phyloP scores from a whole-genome alignment of 345 rosid species.

The Viola odorata region DNA sequence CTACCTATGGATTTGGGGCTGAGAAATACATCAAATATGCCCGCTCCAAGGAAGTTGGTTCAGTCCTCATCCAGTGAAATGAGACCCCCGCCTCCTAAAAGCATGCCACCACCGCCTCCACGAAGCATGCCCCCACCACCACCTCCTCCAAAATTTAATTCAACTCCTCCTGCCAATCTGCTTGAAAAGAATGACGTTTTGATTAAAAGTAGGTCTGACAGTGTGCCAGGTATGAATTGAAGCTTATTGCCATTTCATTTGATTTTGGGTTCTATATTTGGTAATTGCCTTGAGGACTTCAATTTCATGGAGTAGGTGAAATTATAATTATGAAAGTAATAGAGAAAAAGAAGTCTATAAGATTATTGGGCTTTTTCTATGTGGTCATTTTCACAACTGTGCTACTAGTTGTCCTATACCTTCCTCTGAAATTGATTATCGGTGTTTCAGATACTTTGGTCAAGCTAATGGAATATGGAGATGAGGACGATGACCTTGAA shows the following conservation, averaged over 20 bases:
- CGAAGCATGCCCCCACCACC: constrained; percentile 47
- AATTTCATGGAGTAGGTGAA: neutral
- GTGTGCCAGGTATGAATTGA: constrained; percentile 47
- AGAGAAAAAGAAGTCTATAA: neutral
- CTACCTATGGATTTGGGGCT: constrained; percentile 15
- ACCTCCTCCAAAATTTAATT: constrained; percentile 42
- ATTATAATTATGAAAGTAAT: neutral
- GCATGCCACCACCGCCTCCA: constrained; percentile 48
- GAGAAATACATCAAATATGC: constrained; percentile 37
- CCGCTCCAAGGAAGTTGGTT: constrained; percentile 42
- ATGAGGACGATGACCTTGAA: constrained; percentile 59
- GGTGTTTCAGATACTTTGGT: constrained; percentile 64
- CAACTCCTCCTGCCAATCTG: constrained; percentile 19
- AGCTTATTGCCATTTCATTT: neutral
- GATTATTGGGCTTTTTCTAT: neutral
- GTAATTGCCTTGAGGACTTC: constrained; percentile 1
- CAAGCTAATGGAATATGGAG: constrained; percentile 77
- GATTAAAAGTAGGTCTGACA: constrained; percentile 29
- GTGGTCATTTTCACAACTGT: neutral
- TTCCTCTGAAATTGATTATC: neutral
- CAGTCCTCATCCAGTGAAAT: constrained; percentile 31
- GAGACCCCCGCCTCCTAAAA: constrained; percentile 39
- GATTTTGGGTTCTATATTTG: neutral
- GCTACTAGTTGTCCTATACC: constrained; percentile 1
- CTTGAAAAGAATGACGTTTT: constrained; percentile 20